phyloP scores from a whole-genome alignment of 2,329 filamentous ascomycete genomes.

The Fusarium sp. region DNA sequence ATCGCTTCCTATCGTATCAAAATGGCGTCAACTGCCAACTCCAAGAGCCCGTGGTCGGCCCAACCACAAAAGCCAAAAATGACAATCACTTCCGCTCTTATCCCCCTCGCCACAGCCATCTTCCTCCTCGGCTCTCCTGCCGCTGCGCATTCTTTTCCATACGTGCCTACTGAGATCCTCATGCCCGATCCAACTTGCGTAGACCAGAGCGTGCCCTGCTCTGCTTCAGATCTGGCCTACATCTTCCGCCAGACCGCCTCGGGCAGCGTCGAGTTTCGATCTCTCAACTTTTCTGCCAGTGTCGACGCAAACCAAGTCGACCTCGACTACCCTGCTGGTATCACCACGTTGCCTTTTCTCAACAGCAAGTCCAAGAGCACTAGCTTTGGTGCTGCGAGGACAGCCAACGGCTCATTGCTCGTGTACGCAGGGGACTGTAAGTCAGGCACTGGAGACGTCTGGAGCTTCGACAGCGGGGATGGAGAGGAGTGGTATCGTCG shows the following conservation, averaged over 20 bases:
- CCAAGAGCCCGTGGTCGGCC: slow-evolving; percentile 11
- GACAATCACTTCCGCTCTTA: slow-evolving; percentile 14
- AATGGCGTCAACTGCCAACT: slow-evolving; percentile 17
- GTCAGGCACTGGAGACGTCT: slow-evolving; percentile 66
- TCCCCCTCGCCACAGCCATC: slow-evolving; percentile 15
- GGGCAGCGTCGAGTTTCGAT: slow-evolving; percentile 64
- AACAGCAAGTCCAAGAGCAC: slow-evolving; percentile 57
- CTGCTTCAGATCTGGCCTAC: slow-evolving; percentile 68
- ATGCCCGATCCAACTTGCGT: slow-evolving; percentile 57
- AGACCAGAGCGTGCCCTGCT: slow-evolving; percentile 54
- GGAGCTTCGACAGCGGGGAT: slow-evolving; percentile 65
- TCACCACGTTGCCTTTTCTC: slow-evolving; percentile 70
- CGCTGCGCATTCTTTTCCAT: slow-evolving; percentile 69
- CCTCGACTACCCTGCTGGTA: slow-evolving; percentile 63
- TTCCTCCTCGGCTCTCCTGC: slow-evolving; percentile 33
- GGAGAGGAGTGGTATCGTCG: slow-evolving; percentile 40
- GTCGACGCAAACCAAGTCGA: slow-evolving; percentile 59
- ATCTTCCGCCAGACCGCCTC: slow-evolving; percentile 69
- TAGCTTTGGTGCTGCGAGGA: slow-evolving; percentile 75
- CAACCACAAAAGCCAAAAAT: slow-evolving; percentile 16
- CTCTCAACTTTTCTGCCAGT: slow-evolving; percentile 71
- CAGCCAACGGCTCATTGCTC: slow-evolving; percentile 74
- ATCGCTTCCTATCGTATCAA: background rate
- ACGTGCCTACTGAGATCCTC: slow-evolving; percentile 80
- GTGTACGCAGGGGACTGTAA: slow-evolving; percentile 81